A percentile compares a stretch with the other conserved stretches of the same genome.
These are phyloP conservation scores for Scenedesmus sp. DNA, from an alignment of 163 green algal species.

Conservation along the genomic window DNA sequence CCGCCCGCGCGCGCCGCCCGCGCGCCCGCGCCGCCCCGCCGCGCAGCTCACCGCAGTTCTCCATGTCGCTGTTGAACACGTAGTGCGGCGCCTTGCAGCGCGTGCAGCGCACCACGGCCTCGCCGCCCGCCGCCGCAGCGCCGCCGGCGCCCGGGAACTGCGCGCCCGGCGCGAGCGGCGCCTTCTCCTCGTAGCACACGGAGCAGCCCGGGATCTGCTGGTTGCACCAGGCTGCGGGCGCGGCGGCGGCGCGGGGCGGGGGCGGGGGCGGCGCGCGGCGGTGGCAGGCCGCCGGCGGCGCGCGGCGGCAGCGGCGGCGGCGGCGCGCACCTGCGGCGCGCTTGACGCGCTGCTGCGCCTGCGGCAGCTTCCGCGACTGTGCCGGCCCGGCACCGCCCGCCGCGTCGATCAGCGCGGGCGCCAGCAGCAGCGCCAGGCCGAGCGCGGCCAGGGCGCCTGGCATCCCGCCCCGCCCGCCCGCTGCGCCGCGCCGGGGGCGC, in stretches of 20 bases:
- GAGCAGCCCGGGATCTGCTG: slow-evolving; percentile 11
- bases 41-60: slow-evolving; percentile 24
- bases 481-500: too few relatives aligned
- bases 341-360: background rate
- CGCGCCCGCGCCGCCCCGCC: background rate
- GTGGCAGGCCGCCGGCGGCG: background rate
- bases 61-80: slow-evolving; percentile 3
- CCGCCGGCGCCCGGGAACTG: slow-evolving; percentile 2
- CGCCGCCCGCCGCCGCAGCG: background rate
- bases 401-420: too few relatives aligned
- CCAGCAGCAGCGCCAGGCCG: too few relatives aligned
- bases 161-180: background rate
- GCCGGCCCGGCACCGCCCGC: background rate
- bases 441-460: too few relatives aligned
- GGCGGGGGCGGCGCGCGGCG: too few relatives aligned
- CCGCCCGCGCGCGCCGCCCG: background rate
- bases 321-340: too few relatives aligned
- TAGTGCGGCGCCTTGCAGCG: slow-evolving; percentile 1
- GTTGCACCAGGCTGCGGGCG: slow-evolving; percentile 19
- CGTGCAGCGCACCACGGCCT: slow-evolving; percentile 15
- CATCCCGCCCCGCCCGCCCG: too few relatives aligned
- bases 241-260: background rate
- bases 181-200: background rate
- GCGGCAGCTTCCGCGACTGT: background rate
- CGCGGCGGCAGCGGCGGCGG: background rate